These are phyloP conservation scores for Pelargonium australe DNA, from an alignment of 441 rosid genomes.

Conservation along the genomic window DNA sequence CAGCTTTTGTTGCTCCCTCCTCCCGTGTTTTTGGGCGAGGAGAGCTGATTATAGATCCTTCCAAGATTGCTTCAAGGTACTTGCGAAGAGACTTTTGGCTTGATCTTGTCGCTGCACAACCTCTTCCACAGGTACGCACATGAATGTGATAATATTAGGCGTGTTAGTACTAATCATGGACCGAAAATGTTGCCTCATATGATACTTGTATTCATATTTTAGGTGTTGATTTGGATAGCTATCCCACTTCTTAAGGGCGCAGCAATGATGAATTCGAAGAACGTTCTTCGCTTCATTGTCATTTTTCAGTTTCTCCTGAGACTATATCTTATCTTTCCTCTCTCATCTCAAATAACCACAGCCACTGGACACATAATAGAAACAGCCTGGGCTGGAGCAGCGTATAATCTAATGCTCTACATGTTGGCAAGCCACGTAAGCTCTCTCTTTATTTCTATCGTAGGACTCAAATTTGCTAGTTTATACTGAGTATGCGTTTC, in stretches of 20 bases:
- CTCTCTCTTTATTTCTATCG: not conserved
- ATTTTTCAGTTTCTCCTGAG: constrained; percentile 44
- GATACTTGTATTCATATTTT: constrained; percentile 14
- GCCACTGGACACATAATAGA: constrained; percentile 45
- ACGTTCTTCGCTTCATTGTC: constrained; percentile 31
- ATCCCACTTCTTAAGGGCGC: constrained; percentile 40
- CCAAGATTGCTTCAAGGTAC: constrained; percentile 45
- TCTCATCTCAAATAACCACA: constrained; percentile 41
- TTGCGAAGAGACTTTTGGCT: constrained; percentile 40
- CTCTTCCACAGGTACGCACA: constrained; percentile 51
- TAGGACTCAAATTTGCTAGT: not conserved
- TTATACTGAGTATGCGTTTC: not conserved
- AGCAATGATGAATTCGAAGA: constrained; percentile 24
- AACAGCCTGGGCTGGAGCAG: constrained; percentile 71
- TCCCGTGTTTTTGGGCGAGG: constrained; percentile 69
- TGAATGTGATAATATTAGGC: not conserved
- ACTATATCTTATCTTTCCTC: constrained; percentile 48
- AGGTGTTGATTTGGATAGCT: constrained; percentile 46
- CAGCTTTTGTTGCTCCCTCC: constrained; percentile 56
- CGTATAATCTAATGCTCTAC: constrained; percentile 50
- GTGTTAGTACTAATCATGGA: not conserved
- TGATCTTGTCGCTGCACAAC: constrained; percentile 42
- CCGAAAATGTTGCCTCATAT: not conserved
- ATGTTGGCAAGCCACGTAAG: constrained; percentile 62
- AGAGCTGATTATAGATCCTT: constrained; percentile 45